Percentiles rank a stretch among this genome's conserved stretches.
Conservation (phyloP, 441 rosid species). For the Iberis amara region DNA sequence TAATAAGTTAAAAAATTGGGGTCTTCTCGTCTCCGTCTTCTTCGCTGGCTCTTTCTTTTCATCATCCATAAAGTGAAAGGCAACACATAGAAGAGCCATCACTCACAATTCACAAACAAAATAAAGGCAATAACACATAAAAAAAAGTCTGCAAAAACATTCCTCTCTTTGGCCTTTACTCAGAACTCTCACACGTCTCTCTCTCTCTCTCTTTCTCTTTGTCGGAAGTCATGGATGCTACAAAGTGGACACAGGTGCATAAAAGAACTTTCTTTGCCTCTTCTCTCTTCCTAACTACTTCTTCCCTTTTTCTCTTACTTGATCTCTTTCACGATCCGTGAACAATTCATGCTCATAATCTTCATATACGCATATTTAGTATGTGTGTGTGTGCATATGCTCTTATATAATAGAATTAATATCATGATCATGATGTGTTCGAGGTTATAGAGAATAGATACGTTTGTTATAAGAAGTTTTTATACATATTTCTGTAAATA, state of each 20-base stretch:
- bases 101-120: constrained; percentile 28
- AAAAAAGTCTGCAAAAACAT: constrained; percentile 47
- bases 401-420: neutral
- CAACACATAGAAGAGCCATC: constrained; percentile 55
- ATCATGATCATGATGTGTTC: constrained; percentile 9
- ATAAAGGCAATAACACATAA: no score
- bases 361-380: neutral
- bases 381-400: no score
- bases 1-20: constrained; percentile 24
- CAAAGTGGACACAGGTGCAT: constrained; percentile 69
- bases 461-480: no score
- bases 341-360: neutral
- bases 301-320: constrained; percentile 11
- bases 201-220: constrained; percentile 36
- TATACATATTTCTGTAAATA: constrained; percentile 14
- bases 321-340: constrained; percentile 9
- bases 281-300: constrained; percentile 11
- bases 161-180: constrained; percentile 40
- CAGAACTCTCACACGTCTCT: constrained; percentile 34
- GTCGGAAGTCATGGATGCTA: constrained; percentile 66
- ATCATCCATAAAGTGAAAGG: constrained; percentile 48
- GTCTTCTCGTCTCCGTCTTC: constrained; percentile 33
- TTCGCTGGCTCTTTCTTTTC: constrained; percentile 30
- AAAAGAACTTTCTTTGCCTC: constrained; percentile 28
- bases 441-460: constrained; percentile 9